Base-by-base conservation (phyloP, 208 protist species). In the Paratrypanosoma confusum region DNA sequence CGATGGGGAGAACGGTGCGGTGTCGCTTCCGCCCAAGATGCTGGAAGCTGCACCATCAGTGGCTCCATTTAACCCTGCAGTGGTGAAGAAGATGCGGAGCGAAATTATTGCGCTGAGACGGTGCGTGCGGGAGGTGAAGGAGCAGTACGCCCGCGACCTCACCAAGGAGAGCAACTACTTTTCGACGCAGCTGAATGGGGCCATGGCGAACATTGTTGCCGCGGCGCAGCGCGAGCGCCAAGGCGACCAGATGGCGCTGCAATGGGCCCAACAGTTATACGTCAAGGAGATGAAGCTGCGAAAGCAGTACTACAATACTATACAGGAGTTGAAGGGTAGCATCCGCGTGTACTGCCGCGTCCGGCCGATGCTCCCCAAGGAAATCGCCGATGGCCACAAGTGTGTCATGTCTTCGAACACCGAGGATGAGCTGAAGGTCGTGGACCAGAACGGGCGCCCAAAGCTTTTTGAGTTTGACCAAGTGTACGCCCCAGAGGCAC, bases 341-440 rank as follows among this genome's bases (percentile, higher is more conserved):
- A 94, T 96, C 50, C 84, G 89, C 50, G 89, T 96, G n/a, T 96
- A 90, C 57, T 92, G 83, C 57, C 84, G 89, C 62, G 80, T 96
- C 39, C 79, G 89, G 10, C 89, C 89, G 8, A 74, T 93, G 72
- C 48, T 92, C 26, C 67, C 54, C 26, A 84, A 73, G 55, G 87
- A 95, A 45, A 32, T 78, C 6, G 46, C 70, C 13, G 75, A 58
- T 24, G 82, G 82, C 28, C 63, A 86, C 57, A 79, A 22, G 13
- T 67, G 89, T 41, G 47, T 90, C 51, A 90, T 85, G 68, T 73
- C 65, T 39, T 95, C 68, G 52, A 71, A 73, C 1, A 59, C 68
- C 23, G 65, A 74, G 26, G 81, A 81, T 46, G 86, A 92, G 57
- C 54, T 95, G 31, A 81, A 72, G 63, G 68, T 90, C 56, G 52